phyloP scores from a whole-genome alignment of 2,329 filamentous ascomycete species.

The Aspergillus felis region DNA sequence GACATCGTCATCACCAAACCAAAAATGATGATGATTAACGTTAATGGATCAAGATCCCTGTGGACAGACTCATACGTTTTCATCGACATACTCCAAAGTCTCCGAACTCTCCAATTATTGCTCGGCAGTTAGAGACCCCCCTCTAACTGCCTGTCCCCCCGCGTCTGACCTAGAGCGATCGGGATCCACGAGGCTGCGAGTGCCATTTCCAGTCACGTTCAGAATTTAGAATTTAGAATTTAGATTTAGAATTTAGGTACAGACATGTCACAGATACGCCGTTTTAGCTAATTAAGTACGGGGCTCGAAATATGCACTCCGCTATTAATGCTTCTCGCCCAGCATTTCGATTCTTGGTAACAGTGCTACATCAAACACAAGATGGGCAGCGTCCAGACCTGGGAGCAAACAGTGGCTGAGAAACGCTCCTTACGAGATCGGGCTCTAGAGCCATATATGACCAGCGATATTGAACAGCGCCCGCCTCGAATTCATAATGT shows the following conservation, averaged over 20 bases:
- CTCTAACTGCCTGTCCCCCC: neutral
- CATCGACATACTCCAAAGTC: neutral
- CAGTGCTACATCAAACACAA: constrained; percentile 2
- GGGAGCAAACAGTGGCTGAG: constrained; percentile 27
- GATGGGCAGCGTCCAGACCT: constrained; percentile 21
- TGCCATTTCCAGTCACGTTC: neutral
- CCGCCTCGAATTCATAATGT: constrained; percentile 19
- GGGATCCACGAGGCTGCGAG: neutral
- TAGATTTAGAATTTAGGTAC: no score
- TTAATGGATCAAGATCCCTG: no score
- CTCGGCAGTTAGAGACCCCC: neutral
- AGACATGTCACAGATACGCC: neutral
- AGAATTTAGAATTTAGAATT: no score
- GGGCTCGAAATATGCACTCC: neutral
- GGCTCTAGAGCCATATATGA: constrained; percentile 25
- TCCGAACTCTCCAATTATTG: neutral
- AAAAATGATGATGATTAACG: neutral
- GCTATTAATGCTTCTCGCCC: neutral
- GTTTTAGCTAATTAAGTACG: neutral
- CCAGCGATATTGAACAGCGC: constrained; percentile 23
- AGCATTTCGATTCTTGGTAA: neutral
- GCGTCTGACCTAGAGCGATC: no score
- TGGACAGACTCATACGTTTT: neutral
- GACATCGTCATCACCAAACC: neutral
- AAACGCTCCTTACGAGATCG: constrained; percentile 26